phyloP scores from a whole-genome alignment of 2,329 filamentous ascomycete genomes.

The Colletotrichum scovillei region DNA sequence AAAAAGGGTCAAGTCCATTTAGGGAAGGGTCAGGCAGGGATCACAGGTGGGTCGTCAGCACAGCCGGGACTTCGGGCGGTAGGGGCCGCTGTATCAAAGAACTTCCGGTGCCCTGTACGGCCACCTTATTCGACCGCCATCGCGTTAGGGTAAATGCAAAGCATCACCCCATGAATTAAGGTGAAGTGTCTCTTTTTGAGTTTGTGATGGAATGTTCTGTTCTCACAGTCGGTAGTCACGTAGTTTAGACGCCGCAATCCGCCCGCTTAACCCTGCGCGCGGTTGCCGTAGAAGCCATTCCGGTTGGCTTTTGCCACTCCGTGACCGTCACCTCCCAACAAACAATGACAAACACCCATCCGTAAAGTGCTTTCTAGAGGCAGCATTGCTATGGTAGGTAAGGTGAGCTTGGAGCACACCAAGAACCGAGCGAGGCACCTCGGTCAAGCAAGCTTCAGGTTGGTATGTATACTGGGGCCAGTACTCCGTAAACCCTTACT shows the following conservation, averaged over 20 bases:
- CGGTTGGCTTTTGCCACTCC: neutral
- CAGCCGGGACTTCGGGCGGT: neutral
- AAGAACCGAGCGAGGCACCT: neutral
- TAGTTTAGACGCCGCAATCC: neutral
- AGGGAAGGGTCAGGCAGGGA: neutral
- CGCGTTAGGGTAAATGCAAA: neutral
- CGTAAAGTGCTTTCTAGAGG: neutral
- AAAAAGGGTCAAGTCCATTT: neutral
- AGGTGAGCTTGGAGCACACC: neutral
- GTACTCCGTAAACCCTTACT: neutral
- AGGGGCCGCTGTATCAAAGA: neutral
- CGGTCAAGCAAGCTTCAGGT: neutral
- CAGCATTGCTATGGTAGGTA: neutral
- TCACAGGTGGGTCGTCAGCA: neutral
- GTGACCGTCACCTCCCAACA: neutral
- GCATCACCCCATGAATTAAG: neutral
- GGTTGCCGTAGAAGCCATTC: neutral
- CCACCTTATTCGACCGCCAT: neutral
- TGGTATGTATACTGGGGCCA: neutral
- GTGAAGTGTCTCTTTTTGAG: neutral
- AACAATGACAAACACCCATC: neutral
- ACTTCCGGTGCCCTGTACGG: neutral
- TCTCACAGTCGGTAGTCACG: neutral
- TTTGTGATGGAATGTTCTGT: neutral
- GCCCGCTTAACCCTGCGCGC: neutral